Evolutionary conservation across 2,329 filamentous ascomycete genomes (phyloP).

Genomic region (Cordyceps fumosorosea): DNA sequence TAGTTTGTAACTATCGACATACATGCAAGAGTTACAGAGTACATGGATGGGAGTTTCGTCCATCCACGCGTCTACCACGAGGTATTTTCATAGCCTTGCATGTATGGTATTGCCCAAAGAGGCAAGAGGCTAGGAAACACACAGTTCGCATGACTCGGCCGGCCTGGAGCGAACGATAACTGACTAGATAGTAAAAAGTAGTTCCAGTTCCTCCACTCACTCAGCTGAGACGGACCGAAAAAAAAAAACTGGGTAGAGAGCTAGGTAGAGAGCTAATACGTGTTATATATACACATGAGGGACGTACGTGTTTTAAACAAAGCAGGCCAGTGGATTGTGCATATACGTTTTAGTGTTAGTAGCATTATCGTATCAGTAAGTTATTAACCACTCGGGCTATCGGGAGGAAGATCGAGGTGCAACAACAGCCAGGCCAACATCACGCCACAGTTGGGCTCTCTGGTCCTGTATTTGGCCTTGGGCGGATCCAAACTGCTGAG

Average conservation of each 20-base stretch:
- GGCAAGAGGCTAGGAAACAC: background rate
- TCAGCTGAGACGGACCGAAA: too few species aligned
- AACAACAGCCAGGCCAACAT: too few species aligned
- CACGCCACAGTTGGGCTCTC: too few species aligned
- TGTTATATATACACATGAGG: background rate
- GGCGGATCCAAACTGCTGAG: too few species aligned
- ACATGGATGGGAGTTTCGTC: background rate
- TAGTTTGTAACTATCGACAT: background rate
- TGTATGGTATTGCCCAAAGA: background rate
- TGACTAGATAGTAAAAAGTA: background rate
- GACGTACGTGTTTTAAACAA: background rate
- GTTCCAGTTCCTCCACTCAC: too few species aligned
- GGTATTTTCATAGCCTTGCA: conserved; percentile 5
- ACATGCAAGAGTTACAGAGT: background rate
- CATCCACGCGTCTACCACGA: background rate
- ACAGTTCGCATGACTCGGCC: conserved; percentile 1
- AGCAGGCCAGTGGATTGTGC: background rate
- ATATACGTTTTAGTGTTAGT: too few species aligned
- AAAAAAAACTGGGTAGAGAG: too few species aligned
- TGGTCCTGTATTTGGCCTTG: too few species aligned
- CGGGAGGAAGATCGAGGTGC: too few species aligned
- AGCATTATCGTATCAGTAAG: too few species aligned
- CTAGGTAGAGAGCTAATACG: too few species aligned
- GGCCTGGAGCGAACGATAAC: background rate
- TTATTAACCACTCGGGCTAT: too few species aligned